Evolutionary conservation across 164 flowering plant species (phyloP), one percentile per base, ranked within the genome.

Genomic region (Liquidambar formosana): DNA sequence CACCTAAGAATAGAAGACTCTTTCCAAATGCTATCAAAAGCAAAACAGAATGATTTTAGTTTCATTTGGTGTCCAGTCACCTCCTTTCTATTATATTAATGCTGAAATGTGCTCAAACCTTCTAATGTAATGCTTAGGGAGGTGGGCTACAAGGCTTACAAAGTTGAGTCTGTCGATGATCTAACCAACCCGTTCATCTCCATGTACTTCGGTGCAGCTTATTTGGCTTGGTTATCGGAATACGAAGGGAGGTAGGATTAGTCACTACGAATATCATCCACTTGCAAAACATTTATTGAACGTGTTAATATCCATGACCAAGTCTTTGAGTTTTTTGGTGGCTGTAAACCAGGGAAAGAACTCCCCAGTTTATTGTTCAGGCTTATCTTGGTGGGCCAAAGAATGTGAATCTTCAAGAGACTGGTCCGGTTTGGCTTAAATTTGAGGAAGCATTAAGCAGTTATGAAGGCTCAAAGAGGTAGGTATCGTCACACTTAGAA

Each of bases 181-280:
- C 86, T 94, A 49, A 77, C 73, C 63, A 84, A 78, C 69, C 98
- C 98, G 23, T 92, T 94, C 56, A 79, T 77, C 8, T 90, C 98
- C 61, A 86, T 92, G 90, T 94, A 94, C 84, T 92, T 90, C 60
- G 96, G 93, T 73, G 90, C 96, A 25, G 96, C 98, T 54, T 94
- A 90, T 71, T 59, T 88, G 78, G 74, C 77, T 44, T 90, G 94
- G 92, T 75, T 94, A 76, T 83, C 93, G 23, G 77, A 84, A 69
- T 92, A 90, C 74, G 94, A 90, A 75, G 98, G 96, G 61, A 87
- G 91, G 98, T 89, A 73, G 10, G 83, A 18, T 28, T 46, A 12
- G 10, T 58, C 56, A 21, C 21, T 21, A 18, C 4, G 13, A 3
- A 44, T 49, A 41, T 28, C 64, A 53, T 38, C 57, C 9, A 19